A percentile compares a stretch with the other conserved stretches of the same genome.
Evolutionary conservation across 805 yeast genomes (phyloP).

Genomic region (Dipodascus geniculatus): DNA sequence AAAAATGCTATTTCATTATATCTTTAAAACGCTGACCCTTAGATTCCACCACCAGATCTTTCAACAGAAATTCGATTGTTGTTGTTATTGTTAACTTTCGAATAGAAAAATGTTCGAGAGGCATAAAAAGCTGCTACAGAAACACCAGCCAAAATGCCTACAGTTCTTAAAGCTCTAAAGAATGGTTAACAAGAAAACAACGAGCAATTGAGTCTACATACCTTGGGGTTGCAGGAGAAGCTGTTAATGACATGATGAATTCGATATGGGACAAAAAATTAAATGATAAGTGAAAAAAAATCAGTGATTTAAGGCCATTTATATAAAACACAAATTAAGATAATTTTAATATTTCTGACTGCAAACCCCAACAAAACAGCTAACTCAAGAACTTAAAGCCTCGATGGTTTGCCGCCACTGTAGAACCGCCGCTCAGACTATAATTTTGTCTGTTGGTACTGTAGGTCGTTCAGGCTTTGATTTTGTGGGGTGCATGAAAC

Average conservation of each 20-base stretch:
- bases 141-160: neutral
- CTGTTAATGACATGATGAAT: neutral
- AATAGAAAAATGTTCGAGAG: neutral
- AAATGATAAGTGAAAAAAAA: too few relatives aligned
- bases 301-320: too few relatives aligned
- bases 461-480: neutral
- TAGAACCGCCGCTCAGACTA: neutral
- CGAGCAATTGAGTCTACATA: too few relatives aligned
- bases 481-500: neutral
- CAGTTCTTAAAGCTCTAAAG: neutral
- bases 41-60: conserved; percentile 1
- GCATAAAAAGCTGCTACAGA: neutral
- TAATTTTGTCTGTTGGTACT: too few relatives aligned
- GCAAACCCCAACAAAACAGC: too few relatives aligned
- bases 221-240: neutral
- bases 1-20: neutral
- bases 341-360: too few relatives aligned
- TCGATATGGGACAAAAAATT: too few relatives aligned
- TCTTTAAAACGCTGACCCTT: neutral
- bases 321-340: too few relatives aligned
- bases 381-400: too few relatives aligned
- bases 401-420: neutral
- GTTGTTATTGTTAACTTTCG: neutral
- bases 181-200: neutral
- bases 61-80: neutral